A percentile compares a stretch with the other conserved stretches of the same genome.
phyloP scores from a whole-genome alignment of 202 grass and related monocot genomes.

The Cymbopogon flexuosus region DNA sequence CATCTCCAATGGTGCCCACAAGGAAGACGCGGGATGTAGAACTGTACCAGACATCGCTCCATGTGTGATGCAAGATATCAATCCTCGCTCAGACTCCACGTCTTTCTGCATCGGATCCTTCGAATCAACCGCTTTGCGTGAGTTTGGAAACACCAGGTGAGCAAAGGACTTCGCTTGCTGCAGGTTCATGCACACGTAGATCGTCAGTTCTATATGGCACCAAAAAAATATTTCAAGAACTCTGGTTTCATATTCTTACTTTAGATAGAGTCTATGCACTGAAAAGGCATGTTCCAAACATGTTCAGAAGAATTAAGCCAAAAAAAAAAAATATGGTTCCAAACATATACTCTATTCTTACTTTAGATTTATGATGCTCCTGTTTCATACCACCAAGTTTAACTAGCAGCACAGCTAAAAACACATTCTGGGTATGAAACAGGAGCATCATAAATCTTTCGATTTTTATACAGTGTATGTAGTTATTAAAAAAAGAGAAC shows the following conservation, averaged over 20 bases:
- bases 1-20: not conserved
- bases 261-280: not conserved
- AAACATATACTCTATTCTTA: too few relatives aligned
- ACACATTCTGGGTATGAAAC: not conserved
- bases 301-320: not conserved
- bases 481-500: not conserved
- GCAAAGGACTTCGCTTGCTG: constrained; percentile 78
- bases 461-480: not conserved
- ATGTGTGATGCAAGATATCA: constrained; percentile 62
- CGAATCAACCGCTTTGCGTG: constrained; percentile 35
- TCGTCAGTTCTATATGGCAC: not conserved
- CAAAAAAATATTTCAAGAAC: not conserved
- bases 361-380: too few relatives aligned
- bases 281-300: not conserved
- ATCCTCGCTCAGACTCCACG: constrained; percentile 43
- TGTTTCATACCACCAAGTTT: not conserved
- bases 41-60: constrained; percentile 68
- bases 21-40: not conserved
- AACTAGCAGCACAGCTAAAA: not conserved
- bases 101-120: constrained; percentile 47
- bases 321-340: not conserved
- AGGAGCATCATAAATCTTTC: not conserved
- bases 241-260: not conserved
- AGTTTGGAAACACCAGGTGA: constrained; percentile 84
- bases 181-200: not conserved